Evolutionary conservation across 1,284 basidiomycete genomes (phyloP), one percentile per base, ranked within the genome.

Genomic region (Tausonia pullulans): DNA sequence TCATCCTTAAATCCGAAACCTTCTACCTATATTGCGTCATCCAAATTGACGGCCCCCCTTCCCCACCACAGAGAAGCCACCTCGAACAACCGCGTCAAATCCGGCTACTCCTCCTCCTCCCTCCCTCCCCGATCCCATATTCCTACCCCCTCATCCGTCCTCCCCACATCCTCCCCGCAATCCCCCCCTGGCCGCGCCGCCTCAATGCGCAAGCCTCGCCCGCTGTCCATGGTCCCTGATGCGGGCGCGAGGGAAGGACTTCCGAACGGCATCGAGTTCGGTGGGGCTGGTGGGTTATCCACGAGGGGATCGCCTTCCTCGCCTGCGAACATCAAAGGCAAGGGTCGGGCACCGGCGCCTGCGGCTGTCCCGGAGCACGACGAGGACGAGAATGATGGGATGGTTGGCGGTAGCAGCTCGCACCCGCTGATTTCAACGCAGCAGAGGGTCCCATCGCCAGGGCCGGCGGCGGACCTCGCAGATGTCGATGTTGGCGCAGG

Each of bases 51-150:
- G 1, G 14, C 49, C 1, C 4, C 16, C 5, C n/a, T 40, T 49
- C 16, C 11, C 14, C n/a, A 40, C 39, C 0, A 16, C 51, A 65
- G 64, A 4, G 64, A 65, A 58, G 61, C 64, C 6, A 61, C 64
- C 7, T 61, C 59, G 43, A 65, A 65, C 50, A 65, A 65, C 27
- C 64, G 64, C 11, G 53, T 65, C 57, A 58, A 58, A 39, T 57
- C 64, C 3, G 63, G 63, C 53, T 49, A 13, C 9, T 2, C 8
- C 5, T 50, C 40, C n/a, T 27, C 13, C 44, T 11, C 46, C 49
- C 50, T 8, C 9, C 56, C 53, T 58, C 60, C 6, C 40, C 59
- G 9, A 13, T 11, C 48, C n/a, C 41, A 9, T 43, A 13, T 44
- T 9, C 43, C 4, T 40, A n/a, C 39, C 55, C 41, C 4, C 45